Evolutionary conservation across 441 rosid species (phyloP).

Genomic region (Gossypium gossypioides): DNA sequence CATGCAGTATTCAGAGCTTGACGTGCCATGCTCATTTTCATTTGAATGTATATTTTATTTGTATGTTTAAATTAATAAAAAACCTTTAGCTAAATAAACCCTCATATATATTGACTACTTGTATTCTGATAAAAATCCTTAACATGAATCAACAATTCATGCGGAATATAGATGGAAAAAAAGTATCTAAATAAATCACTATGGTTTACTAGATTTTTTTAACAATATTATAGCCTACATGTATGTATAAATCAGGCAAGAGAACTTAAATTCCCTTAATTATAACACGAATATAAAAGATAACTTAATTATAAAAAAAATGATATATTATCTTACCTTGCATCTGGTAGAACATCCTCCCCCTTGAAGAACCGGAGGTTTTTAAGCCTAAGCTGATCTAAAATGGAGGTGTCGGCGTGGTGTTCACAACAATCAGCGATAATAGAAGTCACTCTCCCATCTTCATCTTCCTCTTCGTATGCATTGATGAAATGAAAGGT

Average conservation of each 20-base stretch:
- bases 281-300: too few relatives aligned
- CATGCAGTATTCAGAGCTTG: constrained; percentile 2
- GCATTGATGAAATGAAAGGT: constrained; percentile 95
- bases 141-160: too few relatives aligned
- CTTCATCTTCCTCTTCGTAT: constrained; percentile 72
- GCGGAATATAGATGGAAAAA: too few relatives aligned
- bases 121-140: too few relatives aligned
- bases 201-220: too few relatives aligned
- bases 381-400: constrained; percentile 64
- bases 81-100: too few relatives aligned
- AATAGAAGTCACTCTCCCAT: constrained; percentile 54
- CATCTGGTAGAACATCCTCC: constrained; percentile 64
- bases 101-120: too few relatives aligned
- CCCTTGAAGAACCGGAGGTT: constrained; percentile 58
- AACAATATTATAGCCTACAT: too few relatives aligned
- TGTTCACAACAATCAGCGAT: constrained; percentile 92
- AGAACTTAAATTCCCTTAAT: too few relatives aligned
- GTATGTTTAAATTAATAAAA: neutral
- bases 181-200: too few relatives aligned
- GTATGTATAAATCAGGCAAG: too few relatives aligned
- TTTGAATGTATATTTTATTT: neutral
- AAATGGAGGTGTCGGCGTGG: constrained; percentile 61
- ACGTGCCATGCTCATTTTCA: neutral
- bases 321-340: constrained; percentile 34
- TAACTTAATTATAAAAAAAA: too few relatives aligned